phyloP scores from a whole-genome alignment of 176 grass and related monocot species.

The Otatea glauca region DNA sequence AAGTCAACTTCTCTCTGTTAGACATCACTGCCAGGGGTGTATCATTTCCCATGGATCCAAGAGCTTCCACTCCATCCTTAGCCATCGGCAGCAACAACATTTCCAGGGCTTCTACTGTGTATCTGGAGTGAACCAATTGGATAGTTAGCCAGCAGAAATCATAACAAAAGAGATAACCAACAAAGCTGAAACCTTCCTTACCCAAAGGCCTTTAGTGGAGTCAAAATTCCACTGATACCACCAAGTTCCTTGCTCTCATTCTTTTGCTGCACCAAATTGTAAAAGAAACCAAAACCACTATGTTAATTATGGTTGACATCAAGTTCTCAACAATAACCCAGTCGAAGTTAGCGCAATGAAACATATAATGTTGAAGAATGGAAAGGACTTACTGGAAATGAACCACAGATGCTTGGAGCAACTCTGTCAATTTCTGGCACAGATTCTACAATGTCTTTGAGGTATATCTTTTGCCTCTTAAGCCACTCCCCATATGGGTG shows the following conservation, averaged over 20 bases:
- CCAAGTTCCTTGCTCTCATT: conserved; percentile 43
- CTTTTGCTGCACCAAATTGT: conserved; percentile 48
- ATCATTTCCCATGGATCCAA: conserved; percentile 99
- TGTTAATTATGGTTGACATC: neutral
- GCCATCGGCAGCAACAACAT: conserved; percentile 96
- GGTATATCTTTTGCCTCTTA: conserved; percentile 72
- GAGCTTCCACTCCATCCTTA: conserved; percentile 77
- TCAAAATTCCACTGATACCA: conserved; percentile 77
- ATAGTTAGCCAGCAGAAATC: conserved; percentile 27
- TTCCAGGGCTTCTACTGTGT: conserved; percentile 89
- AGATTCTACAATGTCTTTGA: conserved; percentile 77
- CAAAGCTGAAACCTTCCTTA: conserved; percentile 45
- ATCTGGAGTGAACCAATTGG: conserved; percentile 57
- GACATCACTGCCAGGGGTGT: conserved; percentile 97
- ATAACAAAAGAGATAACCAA: conserved; percentile 1
- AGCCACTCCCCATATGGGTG: conserved; percentile 90
- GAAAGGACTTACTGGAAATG: conserved; percentile 60
- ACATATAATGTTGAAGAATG: conserved; percentile 22
- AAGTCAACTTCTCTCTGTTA: conserved; percentile 89
- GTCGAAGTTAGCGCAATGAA: conserved; percentile 5
- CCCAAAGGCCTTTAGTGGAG: conserved; percentile 96
- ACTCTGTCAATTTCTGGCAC: conserved; percentile 70
- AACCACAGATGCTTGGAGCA: conserved; percentile 63
- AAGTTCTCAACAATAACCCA: conserved; percentile 27
- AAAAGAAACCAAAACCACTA: conserved; percentile 17